A percentile compares a stretch with the other conserved stretches of the same genome.
Evolutionary conservation across 495 filamentous ascomycete species (phyloP).

Genomic region (Aspergillus nanangensis): DNA sequence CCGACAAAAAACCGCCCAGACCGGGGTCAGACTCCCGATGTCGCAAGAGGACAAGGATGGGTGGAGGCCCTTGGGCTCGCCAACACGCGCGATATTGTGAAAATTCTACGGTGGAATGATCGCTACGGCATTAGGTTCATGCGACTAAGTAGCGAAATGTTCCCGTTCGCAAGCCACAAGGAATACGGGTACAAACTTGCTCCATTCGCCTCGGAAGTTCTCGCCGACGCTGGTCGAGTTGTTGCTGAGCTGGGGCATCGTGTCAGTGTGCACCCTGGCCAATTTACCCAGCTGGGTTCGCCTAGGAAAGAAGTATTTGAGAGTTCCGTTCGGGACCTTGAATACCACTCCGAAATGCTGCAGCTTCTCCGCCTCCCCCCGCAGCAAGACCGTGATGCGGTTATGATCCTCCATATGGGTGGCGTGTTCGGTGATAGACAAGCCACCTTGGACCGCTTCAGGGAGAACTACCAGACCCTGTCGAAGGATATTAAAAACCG

Average conservation of each 20-base stretch:
- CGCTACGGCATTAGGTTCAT: constrained; percentile 90
- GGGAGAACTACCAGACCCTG: constrained; percentile 66
- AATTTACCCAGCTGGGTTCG: constrained; percentile 87
- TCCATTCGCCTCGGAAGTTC: constrained; percentile 75
- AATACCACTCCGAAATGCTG: constrained; percentile 86
- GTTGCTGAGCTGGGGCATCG: constrained; percentile 80
- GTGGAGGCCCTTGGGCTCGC: constrained; percentile 74
- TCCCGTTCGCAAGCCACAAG: constrained; percentile 86
- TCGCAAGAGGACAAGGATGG: constrained; percentile 60
- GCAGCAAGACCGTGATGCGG: constrained; percentile 80
- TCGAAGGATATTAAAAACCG: constrained; percentile 69
- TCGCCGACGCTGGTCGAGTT: constrained; percentile 72
- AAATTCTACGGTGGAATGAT: constrained; percentile 91
- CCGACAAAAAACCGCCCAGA: constrained; percentile 79
- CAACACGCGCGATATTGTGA: constrained; percentile 78
- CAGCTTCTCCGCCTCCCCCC: constrained; percentile 70
- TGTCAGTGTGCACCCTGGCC: constrained; percentile 86
- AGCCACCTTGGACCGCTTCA: constrained; percentile 76
- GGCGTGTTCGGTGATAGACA: constrained; percentile 86
- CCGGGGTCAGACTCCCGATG: constrained; percentile 57
- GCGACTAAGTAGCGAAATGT: constrained; percentile 92
- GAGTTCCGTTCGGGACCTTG: constrained; percentile 74
- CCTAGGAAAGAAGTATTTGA: constrained; percentile 70
- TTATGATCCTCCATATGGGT: constrained; percentile 95
- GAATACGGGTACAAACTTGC: constrained; percentile 85